These are phyloP conservation scores for Trichophyton schoenleinii DNA, from an alignment of 2,329 filamentous ascomycete genomes.

Conservation along the genomic window DNA sequence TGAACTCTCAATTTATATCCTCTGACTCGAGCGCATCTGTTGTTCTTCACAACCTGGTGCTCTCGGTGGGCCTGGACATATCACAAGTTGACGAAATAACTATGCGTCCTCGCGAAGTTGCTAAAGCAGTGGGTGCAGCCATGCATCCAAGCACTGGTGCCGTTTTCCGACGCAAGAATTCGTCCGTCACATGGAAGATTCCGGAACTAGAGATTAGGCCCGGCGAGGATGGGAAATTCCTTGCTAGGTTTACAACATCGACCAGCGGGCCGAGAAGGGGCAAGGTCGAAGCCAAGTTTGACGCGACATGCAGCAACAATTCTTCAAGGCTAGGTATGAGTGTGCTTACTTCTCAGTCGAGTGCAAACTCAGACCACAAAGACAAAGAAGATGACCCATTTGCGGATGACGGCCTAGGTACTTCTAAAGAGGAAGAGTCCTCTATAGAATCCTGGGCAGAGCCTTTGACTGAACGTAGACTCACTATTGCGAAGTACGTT, in stretches of 20 bases:
- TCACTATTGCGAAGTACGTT: slow-evolving; percentile 66
- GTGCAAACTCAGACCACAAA: slow-evolving; percentile 16
- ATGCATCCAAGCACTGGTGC: slow-evolving; percentile 37
- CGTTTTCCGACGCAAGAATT: slow-evolving; percentile 35
- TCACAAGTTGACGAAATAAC: slow-evolving; percentile 33
- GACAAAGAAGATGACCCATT: slow-evolving; percentile 34
- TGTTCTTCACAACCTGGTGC: slow-evolving; percentile 62
- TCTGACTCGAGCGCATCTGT: slow-evolving; percentile 35
- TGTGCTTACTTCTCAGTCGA: slow-evolving; percentile 12
- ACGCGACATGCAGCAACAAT: slow-evolving; percentile 44
- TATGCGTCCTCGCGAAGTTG: slow-evolving; percentile 32
- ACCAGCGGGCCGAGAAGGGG: slow-evolving; percentile 58
- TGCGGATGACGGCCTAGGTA: slow-evolving; percentile 31
- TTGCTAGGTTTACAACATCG: slow-evolving; percentile 70
- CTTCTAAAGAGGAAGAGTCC: slow-evolving; percentile 18
- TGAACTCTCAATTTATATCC: slow-evolving; percentile 57
- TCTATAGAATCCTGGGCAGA: slow-evolving; percentile 46
- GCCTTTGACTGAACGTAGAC: slow-evolving; percentile 52
- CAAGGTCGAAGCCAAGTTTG: slow-evolving; percentile 72
- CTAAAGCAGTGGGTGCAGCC: slow-evolving; percentile 30
- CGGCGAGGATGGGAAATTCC: slow-evolving; percentile 54
- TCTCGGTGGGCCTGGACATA: slow-evolving; percentile 43
- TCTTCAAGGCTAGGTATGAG: slow-evolving; percentile 56
- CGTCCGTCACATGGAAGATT: slow-evolving; percentile 35
- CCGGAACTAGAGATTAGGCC: slow-evolving; percentile 42